A percentile compares a stretch with the other conserved stretches of the same genome.
Evolutionary conservation across 2,329 filamentous ascomycete species (phyloP).

Genomic region (Aaosphaeria arxii): DNA sequence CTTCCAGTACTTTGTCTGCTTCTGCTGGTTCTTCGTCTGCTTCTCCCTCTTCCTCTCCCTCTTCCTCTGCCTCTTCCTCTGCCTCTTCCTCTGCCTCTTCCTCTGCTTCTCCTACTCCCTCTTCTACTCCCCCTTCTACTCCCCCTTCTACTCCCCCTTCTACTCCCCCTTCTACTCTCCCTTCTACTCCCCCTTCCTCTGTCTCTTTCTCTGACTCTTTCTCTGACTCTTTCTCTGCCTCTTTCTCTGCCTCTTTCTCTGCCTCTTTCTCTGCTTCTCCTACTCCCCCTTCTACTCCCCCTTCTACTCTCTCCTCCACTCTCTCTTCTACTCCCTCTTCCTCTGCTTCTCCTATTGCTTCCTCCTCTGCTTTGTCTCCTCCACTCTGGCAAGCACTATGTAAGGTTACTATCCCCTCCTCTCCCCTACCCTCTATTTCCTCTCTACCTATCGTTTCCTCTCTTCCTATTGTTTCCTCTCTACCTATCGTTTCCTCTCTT

Average conservation of each 20-base stretch:
- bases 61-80: no score
- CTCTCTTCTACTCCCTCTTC: slow-evolving; percentile 65
- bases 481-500: no score
- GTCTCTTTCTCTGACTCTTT: slow-evolving; percentile 87
- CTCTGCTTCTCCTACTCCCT: not conserved
- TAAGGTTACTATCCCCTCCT: no score
- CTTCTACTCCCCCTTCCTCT: slow-evolving; percentile 79
- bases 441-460: no score
- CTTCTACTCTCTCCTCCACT: slow-evolving; percentile 87
- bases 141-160: slow-evolving; percentile 65
- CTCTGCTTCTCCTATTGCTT: slow-evolving; percentile 63
- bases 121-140: slow-evolving; percentile 33
- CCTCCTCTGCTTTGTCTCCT: slow-evolving; percentile 89
- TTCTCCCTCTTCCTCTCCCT: no score
- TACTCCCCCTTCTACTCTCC: slow-evolving; percentile 71
- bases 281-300: not conserved
- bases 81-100: no score
- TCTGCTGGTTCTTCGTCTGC: no score
- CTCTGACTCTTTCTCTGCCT: slow-evolving; percentile 61
- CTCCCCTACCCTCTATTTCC: no score
- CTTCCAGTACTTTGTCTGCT: no score
- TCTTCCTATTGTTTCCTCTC: no score
- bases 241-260: slow-evolving; percentile 34
- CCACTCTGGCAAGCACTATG: no score
- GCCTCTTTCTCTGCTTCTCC: not conserved